Conservation (phyloP, 2,329 filamentous ascomycete species). For the Sclerotiophoma versabilis region DNA sequence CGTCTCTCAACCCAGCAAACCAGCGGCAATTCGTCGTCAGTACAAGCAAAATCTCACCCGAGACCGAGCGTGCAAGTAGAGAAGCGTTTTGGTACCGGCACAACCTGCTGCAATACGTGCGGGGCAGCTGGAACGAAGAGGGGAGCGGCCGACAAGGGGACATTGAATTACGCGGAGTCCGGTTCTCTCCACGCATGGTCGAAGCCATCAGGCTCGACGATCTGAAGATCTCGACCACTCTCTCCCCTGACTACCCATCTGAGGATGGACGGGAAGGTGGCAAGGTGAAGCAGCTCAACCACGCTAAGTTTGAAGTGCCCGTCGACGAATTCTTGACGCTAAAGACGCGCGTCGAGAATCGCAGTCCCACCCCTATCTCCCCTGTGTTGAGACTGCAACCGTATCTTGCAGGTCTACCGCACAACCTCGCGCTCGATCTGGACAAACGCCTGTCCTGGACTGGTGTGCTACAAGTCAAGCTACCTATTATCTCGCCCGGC, state of each 20-base stretch:
- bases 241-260: slow-evolving; percentile 24
- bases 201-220: slow-evolving; percentile 84
- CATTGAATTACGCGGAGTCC: slow-evolving; percentile 78
- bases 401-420: slow-evolving; percentile 74
- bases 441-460: slow-evolving; percentile 85
- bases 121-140: slow-evolving; percentile 73
- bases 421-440: slow-evolving; percentile 77
- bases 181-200: slow-evolving; percentile 79
- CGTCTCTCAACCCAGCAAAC: slow-evolving; percentile 79
- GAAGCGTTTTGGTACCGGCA: slow-evolving; percentile 94
- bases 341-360: slow-evolving; percentile 80
- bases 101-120: slow-evolving; percentile 74
- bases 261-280: slow-evolving; percentile 15
- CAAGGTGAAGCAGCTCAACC: slow-evolving; percentile 49
- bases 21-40: slow-evolving; percentile 93
- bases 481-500: slow-evolving; percentile 69
- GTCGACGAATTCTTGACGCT: too few species aligned
- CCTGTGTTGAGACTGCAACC: slow-evolving; percentile 80
- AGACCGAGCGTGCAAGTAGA: slow-evolving; percentile 76
- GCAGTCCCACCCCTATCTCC: slow-evolving; percentile 70
- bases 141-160: slow-evolving; percentile 65
- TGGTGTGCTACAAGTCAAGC: slow-evolving; percentile 77
- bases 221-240: slow-evolving; percentile 66
- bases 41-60: slow-evolving; percentile 77
- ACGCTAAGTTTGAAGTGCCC: too few species aligned